A percentile compares a stretch with the other conserved stretches of the same genome.
These are phyloP conservation scores for Rubroboletus satanas DNA, from an alignment of 768 basidiomycete genomes.

Conservation along the genomic window DNA sequence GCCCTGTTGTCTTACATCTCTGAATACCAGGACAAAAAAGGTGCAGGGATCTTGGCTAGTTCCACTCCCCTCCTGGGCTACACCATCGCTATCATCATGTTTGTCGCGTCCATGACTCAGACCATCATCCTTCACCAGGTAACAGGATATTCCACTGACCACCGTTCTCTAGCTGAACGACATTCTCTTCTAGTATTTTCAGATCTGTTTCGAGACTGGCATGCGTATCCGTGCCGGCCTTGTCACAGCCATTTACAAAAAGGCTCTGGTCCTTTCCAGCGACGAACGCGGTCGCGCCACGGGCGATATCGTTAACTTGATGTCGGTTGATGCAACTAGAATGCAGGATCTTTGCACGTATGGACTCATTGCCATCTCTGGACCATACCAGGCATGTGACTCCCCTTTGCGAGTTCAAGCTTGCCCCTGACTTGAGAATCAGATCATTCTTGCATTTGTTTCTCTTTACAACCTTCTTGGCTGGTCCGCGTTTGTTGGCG, in stretches of 20 bases:
- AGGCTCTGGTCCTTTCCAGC: slow-evolving; percentile 81
- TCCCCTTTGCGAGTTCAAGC: neutral
- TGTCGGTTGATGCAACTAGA: slow-evolving; percentile 81
- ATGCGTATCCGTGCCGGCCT: slow-evolving; percentile 94
- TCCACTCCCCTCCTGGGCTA: slow-evolving; percentile 63
- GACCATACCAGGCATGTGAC: slow-evolving; percentile 69
- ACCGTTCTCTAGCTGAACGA: neutral
- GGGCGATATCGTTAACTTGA: slow-evolving; percentile 92
- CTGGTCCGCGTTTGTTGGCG: slow-evolving; percentile 88
- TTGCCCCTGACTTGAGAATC: neutral
- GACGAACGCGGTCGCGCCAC: slow-evolving; percentile 78
- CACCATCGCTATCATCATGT: slow-evolving; percentile 74
- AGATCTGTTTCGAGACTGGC: slow-evolving; percentile 75
- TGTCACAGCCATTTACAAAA: slow-evolving; percentile 80
- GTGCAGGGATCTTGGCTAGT: slow-evolving; percentile 19
- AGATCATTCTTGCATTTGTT: slow-evolving; percentile 86
- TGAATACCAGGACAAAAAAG: slow-evolving; percentile 55
- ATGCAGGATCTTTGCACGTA: slow-evolving; percentile 80
- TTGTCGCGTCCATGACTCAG: slow-evolving; percentile 71
- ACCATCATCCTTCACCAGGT: slow-evolving; percentile 81
- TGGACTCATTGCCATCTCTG: slow-evolving; percentile 80
- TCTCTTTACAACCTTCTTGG: slow-evolving; percentile 88
- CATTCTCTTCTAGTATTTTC: slow-evolving; percentile 64
- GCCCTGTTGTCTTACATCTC: slow-evolving; percentile 80
- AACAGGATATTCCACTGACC: neutral